Evolutionary conservation across 163 green algal species (phyloP).

Genomic region (Scenedesmus sp.): DNA sequence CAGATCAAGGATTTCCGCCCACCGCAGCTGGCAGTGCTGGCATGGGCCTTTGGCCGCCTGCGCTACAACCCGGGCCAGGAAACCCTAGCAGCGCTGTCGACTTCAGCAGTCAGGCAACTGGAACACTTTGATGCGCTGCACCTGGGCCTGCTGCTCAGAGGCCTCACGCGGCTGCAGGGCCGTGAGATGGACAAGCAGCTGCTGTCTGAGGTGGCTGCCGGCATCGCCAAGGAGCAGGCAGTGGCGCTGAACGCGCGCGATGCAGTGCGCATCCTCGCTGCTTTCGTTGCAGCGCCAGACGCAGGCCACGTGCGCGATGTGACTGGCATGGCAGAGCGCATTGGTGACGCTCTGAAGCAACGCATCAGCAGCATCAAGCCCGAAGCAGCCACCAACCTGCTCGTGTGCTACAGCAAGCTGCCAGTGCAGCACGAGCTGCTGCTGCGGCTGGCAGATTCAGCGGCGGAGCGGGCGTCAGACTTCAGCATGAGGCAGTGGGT

Average conservation of each 20-base stretch:
- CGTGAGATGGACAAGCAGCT: constrained; percentile 19
- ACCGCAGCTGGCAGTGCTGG: constrained; percentile 29
- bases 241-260: constrained; percentile 12
- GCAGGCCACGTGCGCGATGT: neutral
- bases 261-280: constrained; percentile 40
- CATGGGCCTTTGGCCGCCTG: constrained; percentile 30
- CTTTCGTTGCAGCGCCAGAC: constrained; percentile 30
- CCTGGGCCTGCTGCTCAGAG: constrained; percentile 48
- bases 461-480: neutral
- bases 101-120: neutral
- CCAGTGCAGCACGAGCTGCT: neutral
- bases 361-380: neutral
- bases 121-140: constrained; percentile 22
- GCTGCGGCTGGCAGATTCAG: neutral
- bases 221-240: constrained; percentile 38
- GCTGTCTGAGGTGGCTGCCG: constrained; percentile 35
- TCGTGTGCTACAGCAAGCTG: constrained; percentile 45
- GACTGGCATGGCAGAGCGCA: constrained; percentile 23
- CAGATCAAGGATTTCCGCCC: constrained; percentile 28
- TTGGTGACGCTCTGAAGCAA: neutral
- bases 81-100: neutral
- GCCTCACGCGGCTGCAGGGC: constrained; percentile 15
- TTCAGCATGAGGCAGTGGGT: constrained; percentile 12
- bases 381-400: neutral
- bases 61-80: neutral